These are phyloP conservation scores for Stachybotrys chartarum DNA, from an alignment of 2,329 filamentous ascomycete genomes.

Conservation along the genomic window DNA sequence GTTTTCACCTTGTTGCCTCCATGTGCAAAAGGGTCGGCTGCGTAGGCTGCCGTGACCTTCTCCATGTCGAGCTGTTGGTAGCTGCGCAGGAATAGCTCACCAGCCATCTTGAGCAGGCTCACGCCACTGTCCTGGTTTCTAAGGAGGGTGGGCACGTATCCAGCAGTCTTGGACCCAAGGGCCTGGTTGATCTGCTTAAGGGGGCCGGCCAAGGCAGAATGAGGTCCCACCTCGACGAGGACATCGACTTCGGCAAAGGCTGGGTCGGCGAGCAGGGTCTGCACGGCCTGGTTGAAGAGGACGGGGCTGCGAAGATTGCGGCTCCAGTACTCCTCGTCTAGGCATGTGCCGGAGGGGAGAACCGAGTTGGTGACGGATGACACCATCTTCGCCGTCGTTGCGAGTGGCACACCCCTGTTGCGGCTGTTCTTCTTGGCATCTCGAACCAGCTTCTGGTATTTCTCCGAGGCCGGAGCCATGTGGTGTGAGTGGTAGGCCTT, in stretches of 20 bases:
- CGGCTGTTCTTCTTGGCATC: neutral
- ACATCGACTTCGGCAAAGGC: conserved; percentile 6
- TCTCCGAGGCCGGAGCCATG: conserved; percentile 5
- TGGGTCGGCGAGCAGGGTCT: conserved; percentile 7
- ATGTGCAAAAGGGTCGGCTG: conserved; percentile 7
- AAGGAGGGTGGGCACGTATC: conserved; percentile 32
- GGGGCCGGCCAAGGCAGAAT: conserved; percentile 38
- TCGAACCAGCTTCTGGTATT: conserved; percentile 1
- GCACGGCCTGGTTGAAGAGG: conserved; percentile 21
- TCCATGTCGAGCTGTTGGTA: conserved; percentile 28
- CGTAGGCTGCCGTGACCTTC: conserved; percentile 5
- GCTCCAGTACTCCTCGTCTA: conserved; percentile 23
- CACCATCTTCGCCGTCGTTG: conserved; percentile 1
- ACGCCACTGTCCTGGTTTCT: conserved; percentile 33
- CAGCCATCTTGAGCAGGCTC: conserved; percentile 25
- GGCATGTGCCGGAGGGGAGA: conserved; percentile 4
- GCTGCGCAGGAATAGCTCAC: conserved; percentile 33
- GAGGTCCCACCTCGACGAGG: conserved; percentile 40
- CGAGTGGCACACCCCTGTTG: neutral
- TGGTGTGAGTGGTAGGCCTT: conserved; percentile 14
- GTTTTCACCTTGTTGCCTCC: conserved; percentile 2
- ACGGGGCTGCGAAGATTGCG: conserved; percentile 28
- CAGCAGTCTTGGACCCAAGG: conserved; percentile 26
- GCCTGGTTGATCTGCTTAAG: conserved; percentile 39
- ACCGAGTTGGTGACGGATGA: conserved; percentile 5